phyloP scores from a whole-genome alignment of 768 basidiomycete genomes.

The Lentinula edodes region DNA sequence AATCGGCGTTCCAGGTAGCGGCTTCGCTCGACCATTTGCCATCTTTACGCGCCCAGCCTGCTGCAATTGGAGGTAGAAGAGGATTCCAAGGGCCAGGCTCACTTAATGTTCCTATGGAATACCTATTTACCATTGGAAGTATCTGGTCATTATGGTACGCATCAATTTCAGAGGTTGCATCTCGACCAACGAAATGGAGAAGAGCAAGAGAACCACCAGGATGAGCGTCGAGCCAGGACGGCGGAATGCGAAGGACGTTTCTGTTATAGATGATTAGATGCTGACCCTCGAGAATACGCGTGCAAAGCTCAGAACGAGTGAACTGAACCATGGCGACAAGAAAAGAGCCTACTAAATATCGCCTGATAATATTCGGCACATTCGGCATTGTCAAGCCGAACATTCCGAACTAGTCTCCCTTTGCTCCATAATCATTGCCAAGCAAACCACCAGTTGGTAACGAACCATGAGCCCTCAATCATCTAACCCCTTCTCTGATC shows the following conservation, averaged over 20 bases:
- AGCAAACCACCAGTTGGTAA: background rate
- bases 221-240: conserved; percentile 76
- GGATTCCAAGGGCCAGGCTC: conserved; percentile 64
- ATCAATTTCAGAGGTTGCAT: conserved; percentile 91
- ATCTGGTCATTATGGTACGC: conserved; percentile 76
- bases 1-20: conserved; percentile 28
- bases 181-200: conserved; percentile 92
- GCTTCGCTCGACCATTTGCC: conserved; percentile 68
- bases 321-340: conserved; percentile 14
- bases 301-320: conserved; percentile 50
- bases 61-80: conserved; percentile 78
- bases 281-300: conserved; percentile 71
- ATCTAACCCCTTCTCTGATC: conserved; percentile 8
- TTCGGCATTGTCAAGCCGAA: background rate
- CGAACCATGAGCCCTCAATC: background rate
- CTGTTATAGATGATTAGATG: conserved; percentile 68
- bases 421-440: conserved; percentile 1
- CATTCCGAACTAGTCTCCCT: background rate
- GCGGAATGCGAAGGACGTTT: conserved; percentile 59
- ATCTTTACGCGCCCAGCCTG: conserved; percentile 70
- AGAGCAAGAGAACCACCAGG: conserved; percentile 88
- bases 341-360: background rate
- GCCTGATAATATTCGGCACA: background rate
- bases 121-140: conserved; percentile 51
- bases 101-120: conserved; percentile 66